Evolutionary conservation across 2,329 filamentous ascomycete species (phyloP), one percentile per base, ranked within the genome.

Genomic region (Sporothrix inflata): DNA sequence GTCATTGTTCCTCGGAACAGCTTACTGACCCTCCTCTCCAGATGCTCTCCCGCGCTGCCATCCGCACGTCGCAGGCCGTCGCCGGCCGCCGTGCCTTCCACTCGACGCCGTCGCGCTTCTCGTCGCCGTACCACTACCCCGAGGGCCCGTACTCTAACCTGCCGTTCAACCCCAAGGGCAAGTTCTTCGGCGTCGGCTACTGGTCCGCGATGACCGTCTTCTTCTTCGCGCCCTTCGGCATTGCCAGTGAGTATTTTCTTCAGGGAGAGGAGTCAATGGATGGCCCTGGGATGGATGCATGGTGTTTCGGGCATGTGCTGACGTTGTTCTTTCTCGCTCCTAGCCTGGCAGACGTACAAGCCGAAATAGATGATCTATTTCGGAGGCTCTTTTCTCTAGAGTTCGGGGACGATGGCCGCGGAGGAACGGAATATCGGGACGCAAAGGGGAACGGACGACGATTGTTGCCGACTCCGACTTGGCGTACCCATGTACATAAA

Each of bases 111-210:
- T 75, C 92, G 82, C 94, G 93, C 83, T 85, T 97, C 82, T 89
- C 87, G 79, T 97, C 93, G 82, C 94, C 94, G 76, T 98, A 97
- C 91, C 96, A 99, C 88, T 99, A 99, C 87, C 92, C 95, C 78
- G 95, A 98, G 87, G 96, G 95, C 76, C 93, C 95, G 80, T 92
- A 94, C 84, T 91, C 88, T 87, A 98, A 98, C 89, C 85, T 99
- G 77, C 96, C 96, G 77, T 99, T 99, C 90, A 97, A 99, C 88
- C 92, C 96, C 77, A 88, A 93, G 85, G 95, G 91, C 81, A 93
- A 90, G 85, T 92, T 88, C 85, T 99, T 99, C 83, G 89, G 86
- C 77, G 75, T 93, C 78, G 88, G 91, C 84, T 99, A 92, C 90
- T 97, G 94, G 92, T 81, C 81, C 75, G 96, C 92, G 86, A 81